phyloP scores from a whole-genome alignment of 768 basidiomycete species.

The Boletus rufocinnamomeus region DNA sequence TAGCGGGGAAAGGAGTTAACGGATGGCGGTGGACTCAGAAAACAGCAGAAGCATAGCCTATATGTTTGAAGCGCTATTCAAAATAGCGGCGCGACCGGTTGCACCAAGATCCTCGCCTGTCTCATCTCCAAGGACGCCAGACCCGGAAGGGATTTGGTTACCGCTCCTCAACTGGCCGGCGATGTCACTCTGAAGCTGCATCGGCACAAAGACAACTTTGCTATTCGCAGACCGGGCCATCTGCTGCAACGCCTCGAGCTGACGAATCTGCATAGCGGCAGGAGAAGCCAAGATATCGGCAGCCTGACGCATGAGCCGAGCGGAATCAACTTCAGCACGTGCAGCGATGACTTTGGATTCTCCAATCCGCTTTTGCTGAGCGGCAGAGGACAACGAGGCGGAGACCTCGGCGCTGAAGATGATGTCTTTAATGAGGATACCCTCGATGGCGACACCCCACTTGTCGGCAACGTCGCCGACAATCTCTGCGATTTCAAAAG shows the following conservation, averaged over 20 bases:
- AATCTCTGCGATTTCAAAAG: constrained; percentile 95
- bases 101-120: constrained; percentile 26
- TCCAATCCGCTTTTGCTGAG: constrained; percentile 96
- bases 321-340: constrained; percentile 92
- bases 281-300: constrained; percentile 93
- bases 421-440: constrained; percentile 94
- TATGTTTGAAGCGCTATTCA: constrained; percentile 29
- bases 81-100: constrained; percentile 28
- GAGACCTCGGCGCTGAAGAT: constrained; percentile 91
- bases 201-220: constrained; percentile 95
- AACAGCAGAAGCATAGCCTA: constrained; percentile 10
- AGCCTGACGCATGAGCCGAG: constrained; percentile 94
- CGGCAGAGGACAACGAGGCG: constrained; percentile 89
- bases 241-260: constrained; percentile 91
- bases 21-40: neutral
- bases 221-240: constrained; percentile 89
- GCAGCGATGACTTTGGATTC: constrained; percentile 97
- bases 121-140: constrained; percentile 27
- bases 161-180: constrained; percentile 44
- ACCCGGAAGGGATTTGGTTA: constrained; percentile 27
- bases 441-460: constrained; percentile 97
- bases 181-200: constrained; percentile 83
- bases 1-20: no score
- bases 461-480: constrained; percentile 90
- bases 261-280: constrained; percentile 97